A percentile compares a stretch with the other conserved stretches of the same genome.
phyloP scores from a whole-genome alignment of 1,139 yeast genomes.

The Petasospora rhodanensis region DNA sequence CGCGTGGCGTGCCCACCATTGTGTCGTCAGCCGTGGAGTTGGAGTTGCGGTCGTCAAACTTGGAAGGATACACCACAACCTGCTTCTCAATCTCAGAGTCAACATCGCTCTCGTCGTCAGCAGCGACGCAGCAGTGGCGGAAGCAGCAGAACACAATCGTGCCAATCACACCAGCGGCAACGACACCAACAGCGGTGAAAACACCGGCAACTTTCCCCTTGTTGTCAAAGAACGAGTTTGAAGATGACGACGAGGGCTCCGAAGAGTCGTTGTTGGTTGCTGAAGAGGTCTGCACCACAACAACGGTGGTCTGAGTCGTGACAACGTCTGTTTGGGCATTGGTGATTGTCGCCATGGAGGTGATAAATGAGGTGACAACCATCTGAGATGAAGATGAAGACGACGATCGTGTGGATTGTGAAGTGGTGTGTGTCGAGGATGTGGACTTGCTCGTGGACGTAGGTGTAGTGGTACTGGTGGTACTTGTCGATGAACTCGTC shows the following conservation, averaged over 20 bases:
- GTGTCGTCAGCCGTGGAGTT: slow-evolving; percentile 10
- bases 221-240: slow-evolving; percentile 42
- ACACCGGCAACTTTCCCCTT: slow-evolving; percentile 72
- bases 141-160: slow-evolving; percentile 17
- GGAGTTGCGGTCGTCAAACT: slow-evolving; percentile 4
- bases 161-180: slow-evolving; percentile 37
- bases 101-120: slow-evolving; percentile 13
- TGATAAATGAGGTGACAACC: slow-evolving; percentile 10
- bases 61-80: slow-evolving; percentile 12
- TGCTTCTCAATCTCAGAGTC: slow-evolving; percentile 13
- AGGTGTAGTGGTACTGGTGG: slow-evolving; percentile 1
- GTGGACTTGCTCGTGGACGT: slow-evolving; percentile 1
- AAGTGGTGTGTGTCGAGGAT: slow-evolving; percentile 2
- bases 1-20: slow-evolving; percentile 3
- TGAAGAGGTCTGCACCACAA: slow-evolving; percentile 4
- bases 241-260: slow-evolving; percentile 1
- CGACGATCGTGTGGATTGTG: not conserved
- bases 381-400: slow-evolving; percentile 2
- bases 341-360: slow-evolving; percentile 10
- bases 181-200: slow-evolving; percentile 63
- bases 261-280: not conserved
- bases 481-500: slow-evolving; percentile 5
- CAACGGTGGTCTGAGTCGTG: slow-evolving; percentile 11
- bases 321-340: slow-evolving; percentile 9
- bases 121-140: slow-evolving; percentile 1